Evolutionary conservation across 441 rosid genomes (phyloP), one percentile per base, ranked within the genome.

Genomic region (Geranium incanum): DNA sequence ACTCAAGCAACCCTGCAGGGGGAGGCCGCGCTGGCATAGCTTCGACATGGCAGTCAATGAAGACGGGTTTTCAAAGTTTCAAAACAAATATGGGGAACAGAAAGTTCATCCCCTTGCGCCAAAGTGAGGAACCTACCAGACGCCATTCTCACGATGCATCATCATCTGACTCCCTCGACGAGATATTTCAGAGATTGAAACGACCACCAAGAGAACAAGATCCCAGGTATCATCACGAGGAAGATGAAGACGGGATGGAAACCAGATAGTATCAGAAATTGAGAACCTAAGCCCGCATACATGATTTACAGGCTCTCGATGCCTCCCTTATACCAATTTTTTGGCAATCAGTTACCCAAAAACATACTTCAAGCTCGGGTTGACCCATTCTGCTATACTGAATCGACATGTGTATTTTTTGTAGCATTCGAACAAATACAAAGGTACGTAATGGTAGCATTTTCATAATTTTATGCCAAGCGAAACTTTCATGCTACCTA

Each of bases 151-250:
- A 16, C 63, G 57, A 13, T 13, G 77, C 37, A 19, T 81, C 91
- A 43, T 83, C 87, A 33, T 82, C 84, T 0, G 97, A 92, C 68
- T 88, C 92, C 28, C 86, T 91, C 0, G 97, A 92, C 43, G 95
- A 88, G 75, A 95, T 92, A 81, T 92, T 92, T 78, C 98, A 91
- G 80, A 91, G 91, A 78, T 69, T 95, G 84, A 92, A 87, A 83
- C 86, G 84, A 12, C 92, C 91, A 13, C 82, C 93, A 12, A 37
- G 68, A 12, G 57, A 13, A 48, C 57, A 48, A 36, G 89, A 83
- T 41, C 87, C 45, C 5, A 75, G 78, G 8, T 67, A 19, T 75
- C 75, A 79, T 62, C 81, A 63, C 6, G 84, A 85, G 5, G 85
- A 78, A 18, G 86, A 86, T 73, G 93, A 88, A 3, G 77, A 82